phyloP scores from a whole-genome alignment of 371 early-diverging fungal species.

The Syncephalastrum racemosum region DNA sequence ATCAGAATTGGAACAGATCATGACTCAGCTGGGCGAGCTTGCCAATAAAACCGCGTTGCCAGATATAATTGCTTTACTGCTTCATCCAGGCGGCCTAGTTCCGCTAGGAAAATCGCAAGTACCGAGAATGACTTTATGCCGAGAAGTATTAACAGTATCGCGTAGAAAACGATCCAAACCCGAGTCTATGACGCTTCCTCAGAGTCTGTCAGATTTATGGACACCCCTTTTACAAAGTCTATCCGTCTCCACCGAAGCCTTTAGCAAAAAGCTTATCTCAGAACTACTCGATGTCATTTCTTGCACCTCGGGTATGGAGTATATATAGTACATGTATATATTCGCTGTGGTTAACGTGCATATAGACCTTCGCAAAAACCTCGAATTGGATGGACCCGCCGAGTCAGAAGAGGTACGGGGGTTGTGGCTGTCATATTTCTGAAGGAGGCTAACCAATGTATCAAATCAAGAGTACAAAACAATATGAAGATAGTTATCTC shows the following conservation, averaged over 20 bases:
- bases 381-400: no score
- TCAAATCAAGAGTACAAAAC: conserved; percentile 26
- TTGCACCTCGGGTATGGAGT: no score
- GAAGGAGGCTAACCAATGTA: neutral
- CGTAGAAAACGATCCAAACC: conserved; percentile 36
- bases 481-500: conserved; percentile 34
- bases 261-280: no score
- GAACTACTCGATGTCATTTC: no score
- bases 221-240: conserved; percentile 29
- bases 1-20: neutral
- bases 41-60: conserved; percentile 13
- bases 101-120: conserved; percentile 47
- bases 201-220: conserved; percentile 42
- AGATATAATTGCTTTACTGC: conserved; percentile 31
- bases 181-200: conserved; percentile 31
- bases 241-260: no score
- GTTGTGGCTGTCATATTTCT: no score
- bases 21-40: neutral
- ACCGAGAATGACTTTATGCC: neutral
- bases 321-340: no score
- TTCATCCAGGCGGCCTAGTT: conserved; percentile 43
- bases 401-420: no score
- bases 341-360: no score
- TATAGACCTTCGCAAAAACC: no score
- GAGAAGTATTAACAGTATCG: neutral